A percentile compares a stretch with the other conserved stretches of the same genome.
Evolutionary conservation across 2,329 filamentous ascomycete species (phyloP).

Genomic region (Trichoderma sp.): DNA sequence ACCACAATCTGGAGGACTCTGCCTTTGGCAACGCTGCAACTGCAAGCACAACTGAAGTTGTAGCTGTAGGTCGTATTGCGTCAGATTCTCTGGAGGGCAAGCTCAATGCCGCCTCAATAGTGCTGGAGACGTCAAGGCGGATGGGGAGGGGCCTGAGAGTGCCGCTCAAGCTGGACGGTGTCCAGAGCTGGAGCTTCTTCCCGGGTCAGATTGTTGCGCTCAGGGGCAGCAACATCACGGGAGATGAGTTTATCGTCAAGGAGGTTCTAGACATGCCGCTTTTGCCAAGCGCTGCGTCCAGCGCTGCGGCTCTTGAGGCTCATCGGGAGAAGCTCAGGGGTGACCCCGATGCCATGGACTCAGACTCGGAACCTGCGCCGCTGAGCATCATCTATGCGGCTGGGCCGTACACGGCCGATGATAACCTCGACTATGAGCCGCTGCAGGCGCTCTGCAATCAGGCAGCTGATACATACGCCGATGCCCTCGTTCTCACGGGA

Average conservation of each 20-base stretch:
- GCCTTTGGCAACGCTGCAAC: conserved; percentile 84
- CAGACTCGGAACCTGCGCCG: conserved; percentile 54
- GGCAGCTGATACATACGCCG: conserved; percentile 71
- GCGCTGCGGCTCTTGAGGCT: conserved; percentile 60
- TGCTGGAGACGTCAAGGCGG: conserved; percentile 83
- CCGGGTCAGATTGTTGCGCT: conserved; percentile 92
- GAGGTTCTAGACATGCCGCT: conserved; percentile 74
- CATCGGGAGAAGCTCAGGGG: conserved; percentile 69
- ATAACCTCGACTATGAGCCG: conserved; percentile 87
- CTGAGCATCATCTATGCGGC: conserved; percentile 75
- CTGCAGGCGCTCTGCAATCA: conserved; percentile 77
- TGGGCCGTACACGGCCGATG: conserved; percentile 89
- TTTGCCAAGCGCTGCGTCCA: conserved; percentile 71
- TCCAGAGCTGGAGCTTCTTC: conserved; percentile 78
- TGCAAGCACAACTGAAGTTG: conserved; percentile 80
- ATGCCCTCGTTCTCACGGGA: conserved; percentile 76
- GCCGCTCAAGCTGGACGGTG: conserved; percentile 69
- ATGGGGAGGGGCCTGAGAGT: conserved; percentile 80
- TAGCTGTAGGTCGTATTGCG: conserved; percentile 88
- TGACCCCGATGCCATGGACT: conserved; percentile 61
- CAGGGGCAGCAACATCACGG: conserved; percentile 81
- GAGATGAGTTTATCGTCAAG: conserved; percentile 75
- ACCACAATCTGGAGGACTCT: conserved; percentile 72
- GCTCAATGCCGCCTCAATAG: conserved; percentile 78
- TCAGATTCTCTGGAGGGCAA: conserved; percentile 84